phyloP scores from a whole-genome alignment of 2,329 filamentous ascomycete species.

The Verticillium longisporum region DNA sequence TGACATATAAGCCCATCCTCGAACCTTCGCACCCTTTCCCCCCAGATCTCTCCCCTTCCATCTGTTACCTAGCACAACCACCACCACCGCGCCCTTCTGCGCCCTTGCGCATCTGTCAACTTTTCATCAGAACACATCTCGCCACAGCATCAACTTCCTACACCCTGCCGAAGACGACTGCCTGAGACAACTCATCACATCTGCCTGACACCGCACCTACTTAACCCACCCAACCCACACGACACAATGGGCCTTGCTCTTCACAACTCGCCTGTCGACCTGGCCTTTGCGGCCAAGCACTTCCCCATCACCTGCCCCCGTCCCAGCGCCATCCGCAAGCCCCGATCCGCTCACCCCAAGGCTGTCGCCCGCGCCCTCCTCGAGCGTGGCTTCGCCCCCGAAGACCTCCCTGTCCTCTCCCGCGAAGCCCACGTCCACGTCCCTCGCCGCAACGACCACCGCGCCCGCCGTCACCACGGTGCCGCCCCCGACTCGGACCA shows the following conservation, averaged over 20 bases:
- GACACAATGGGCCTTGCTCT: constrained; percentile 10
- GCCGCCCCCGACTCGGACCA: neutral
- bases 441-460: neutral
- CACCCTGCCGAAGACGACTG: neutral
- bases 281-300: neutral
- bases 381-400: neutral
- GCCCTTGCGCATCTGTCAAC: neutral
- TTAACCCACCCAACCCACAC: neutral
- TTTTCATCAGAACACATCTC: neutral
- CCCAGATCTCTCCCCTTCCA: neutral
- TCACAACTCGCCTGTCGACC: constrained; percentile 1
- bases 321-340: neutral
- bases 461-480: neutral
- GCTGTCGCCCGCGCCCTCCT: neutral
- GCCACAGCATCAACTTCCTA: neutral
- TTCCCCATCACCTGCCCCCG: neutral
- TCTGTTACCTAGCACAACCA: neutral
- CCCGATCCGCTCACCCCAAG: neutral
- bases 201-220: neutral
- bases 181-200: neutral
- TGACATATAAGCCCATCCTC: neutral
- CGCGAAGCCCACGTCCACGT: neutral
- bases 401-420: neutral
- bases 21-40: neutral
- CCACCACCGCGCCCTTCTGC: neutral